phyloP scores from a whole-genome alignment of 305 asterid species.

The Galium porrigens region DNA sequence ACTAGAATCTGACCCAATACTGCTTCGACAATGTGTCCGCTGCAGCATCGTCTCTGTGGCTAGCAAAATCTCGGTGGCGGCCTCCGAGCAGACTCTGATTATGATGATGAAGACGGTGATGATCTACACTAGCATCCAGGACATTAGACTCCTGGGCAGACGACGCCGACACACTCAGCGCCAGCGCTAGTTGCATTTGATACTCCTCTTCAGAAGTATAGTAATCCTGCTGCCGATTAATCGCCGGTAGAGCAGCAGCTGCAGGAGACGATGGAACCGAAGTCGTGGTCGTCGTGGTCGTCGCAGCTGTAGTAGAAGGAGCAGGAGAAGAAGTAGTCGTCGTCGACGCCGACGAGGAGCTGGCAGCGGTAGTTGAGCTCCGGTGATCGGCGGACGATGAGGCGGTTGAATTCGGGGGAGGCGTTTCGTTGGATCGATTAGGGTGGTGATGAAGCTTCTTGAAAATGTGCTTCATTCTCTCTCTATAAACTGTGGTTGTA shows the following conservation, averaged over 20 bases:
- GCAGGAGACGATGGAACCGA: conserved; percentile 12
- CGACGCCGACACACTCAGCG: conserved; percentile 74
- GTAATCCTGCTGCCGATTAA: conserved; percentile 50
- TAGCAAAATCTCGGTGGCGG: conserved; percentile 16
- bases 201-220: conserved; percentile 84
- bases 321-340: conserved; percentile 14
- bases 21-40: conserved; percentile 77
- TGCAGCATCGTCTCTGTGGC: conserved; percentile 36
- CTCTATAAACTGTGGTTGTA: background rate
- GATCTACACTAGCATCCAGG: conserved; percentile 26
- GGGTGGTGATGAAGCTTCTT: conserved; percentile 32
- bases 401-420: conserved; percentile 9
- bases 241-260: conserved; percentile 17
- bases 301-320: conserved; percentile 13
- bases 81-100: conserved; percentile 30
- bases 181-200: conserved; percentile 81
- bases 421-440: conserved; percentile 30
- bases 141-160: conserved; percentile 33
- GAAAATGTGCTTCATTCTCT: conserved; percentile 34
- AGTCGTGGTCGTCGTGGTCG: conserved; percentile 9
- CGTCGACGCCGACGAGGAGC: conserved; percentile 12
- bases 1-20: conserved; percentile 56
- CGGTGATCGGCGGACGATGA: conserved; percentile 22
- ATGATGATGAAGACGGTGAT: conserved; percentile 29
- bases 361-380: conserved; percentile 11